Evolutionary conservation across 352 stramenopile species (phyloP).

Genomic region (Elongisporangium undulatum): DNA sequence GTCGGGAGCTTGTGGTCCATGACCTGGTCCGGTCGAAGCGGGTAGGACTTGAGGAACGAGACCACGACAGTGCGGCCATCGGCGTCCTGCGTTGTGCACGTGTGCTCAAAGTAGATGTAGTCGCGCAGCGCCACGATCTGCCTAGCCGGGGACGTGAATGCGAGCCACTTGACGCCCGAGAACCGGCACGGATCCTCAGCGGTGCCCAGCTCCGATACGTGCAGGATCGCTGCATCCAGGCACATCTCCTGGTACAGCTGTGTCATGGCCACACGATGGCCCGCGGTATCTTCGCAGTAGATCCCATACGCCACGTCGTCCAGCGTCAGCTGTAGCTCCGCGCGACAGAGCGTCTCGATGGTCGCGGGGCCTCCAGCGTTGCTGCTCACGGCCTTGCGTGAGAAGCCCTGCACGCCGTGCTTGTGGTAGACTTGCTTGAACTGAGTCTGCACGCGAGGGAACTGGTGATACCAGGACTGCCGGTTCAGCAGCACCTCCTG

Average conservation of each 20-base stretch:
- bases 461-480: background rate
- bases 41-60: background rate
- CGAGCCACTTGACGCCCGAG: background rate
- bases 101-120: background rate
- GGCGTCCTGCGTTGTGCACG: background rate
- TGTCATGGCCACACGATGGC: background rate
- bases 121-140: background rate
- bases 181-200: background rate
- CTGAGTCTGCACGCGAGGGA: background rate
- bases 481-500: background rate
- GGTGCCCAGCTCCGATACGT: background rate
- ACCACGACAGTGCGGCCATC: background rate
- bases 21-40: background rate
- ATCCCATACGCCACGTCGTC: slow-evolving; percentile 51
- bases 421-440: background rate
- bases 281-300: slow-evolving; percentile 27
- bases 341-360: background rate
- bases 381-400: background rate
- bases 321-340: slow-evolving; percentile 10
- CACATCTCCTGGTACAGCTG: background rate
- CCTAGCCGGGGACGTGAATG: background rate
- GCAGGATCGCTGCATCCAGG: background rate
- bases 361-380: background rate
- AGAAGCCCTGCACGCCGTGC: background rate
- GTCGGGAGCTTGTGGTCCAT: background rate